phyloP scores from a whole-genome alignment of 73 alveolate species.

The Paramecium tetraurelia region DNA sequence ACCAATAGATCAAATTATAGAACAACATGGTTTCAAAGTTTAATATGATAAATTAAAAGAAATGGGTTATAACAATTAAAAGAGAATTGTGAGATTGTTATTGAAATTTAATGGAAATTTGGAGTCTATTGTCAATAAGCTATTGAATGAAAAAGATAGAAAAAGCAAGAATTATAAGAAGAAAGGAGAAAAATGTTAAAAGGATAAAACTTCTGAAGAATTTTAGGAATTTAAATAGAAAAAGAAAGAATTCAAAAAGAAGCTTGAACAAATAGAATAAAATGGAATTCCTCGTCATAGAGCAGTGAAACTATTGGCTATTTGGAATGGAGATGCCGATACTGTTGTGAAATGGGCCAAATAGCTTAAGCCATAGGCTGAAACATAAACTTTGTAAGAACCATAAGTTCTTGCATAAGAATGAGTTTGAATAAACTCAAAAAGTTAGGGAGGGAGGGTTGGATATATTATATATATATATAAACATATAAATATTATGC shows the following conservation, averaged over 20 bases:
- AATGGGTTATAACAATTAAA: background rate
- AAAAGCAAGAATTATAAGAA: background rate
- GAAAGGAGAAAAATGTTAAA: background rate
- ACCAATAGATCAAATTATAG: background rate
- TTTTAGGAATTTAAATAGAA: background rate
- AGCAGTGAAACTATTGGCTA: slow-evolving; percentile 32
- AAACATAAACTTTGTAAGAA: background rate
- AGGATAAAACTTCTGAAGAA: background rate
- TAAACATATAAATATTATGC: background rate
- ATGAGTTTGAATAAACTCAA: background rate
- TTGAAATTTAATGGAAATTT: slow-evolving; percentile 1
- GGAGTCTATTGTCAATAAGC: background rate
- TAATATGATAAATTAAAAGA: background rate
- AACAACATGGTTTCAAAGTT: slow-evolving; percentile 19
- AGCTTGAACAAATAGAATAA: background rate
- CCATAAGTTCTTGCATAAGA: background rate
- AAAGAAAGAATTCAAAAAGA: background rate
- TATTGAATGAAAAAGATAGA: background rate
- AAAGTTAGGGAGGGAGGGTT: slow-evolving; percentile 47
- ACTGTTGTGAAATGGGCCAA: slow-evolving; percentile 5
- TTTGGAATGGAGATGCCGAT: background rate
- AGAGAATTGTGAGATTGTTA: background rate
- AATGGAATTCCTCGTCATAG: background rate
- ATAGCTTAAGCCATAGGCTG: background rate
- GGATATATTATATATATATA: slow-evolving; percentile 31